Percentiles rank a stretch among this genome's conserved stretches.
These are phyloP conservation scores for Xenoacremonium recifei DNA, from an alignment of 2,329 filamentous ascomycete species.

Conservation along the genomic window DNA sequence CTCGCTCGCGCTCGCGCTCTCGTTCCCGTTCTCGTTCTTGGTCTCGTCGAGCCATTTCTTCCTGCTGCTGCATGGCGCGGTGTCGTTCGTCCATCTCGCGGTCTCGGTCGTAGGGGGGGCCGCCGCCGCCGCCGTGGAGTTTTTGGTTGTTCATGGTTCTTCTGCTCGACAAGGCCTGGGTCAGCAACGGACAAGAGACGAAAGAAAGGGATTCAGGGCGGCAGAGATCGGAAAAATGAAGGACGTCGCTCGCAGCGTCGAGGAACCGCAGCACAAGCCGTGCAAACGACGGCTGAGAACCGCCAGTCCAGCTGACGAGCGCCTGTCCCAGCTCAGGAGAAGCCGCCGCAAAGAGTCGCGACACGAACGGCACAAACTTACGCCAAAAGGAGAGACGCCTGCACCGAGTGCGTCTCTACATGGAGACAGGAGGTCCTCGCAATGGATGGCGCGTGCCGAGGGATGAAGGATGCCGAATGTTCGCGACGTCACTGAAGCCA, in stretches of 20 bases:
- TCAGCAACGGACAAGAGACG: constrained; percentile 16
- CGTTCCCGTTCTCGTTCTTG: constrained; percentile 51
- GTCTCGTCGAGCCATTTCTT: constrained; percentile 44
- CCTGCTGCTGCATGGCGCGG: constrained; percentile 42
- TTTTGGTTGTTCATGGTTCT: constrained; percentile 48
- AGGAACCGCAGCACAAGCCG: neutral
- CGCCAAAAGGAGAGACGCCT: constrained; percentile 34
- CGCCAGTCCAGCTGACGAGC: constrained; percentile 7
- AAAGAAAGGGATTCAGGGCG: neutral
- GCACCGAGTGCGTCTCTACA: constrained; percentile 33
- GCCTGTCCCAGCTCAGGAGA: constrained; percentile 24
- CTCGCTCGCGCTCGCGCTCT: constrained; percentile 62
- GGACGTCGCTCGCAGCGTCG: too few relatives aligned
- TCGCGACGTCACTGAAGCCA: too few relatives aligned
- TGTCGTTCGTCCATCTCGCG: constrained; percentile 49
- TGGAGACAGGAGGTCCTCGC: constrained; percentile 29
- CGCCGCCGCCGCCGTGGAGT: constrained; percentile 39
- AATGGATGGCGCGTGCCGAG: constrained; percentile 7
- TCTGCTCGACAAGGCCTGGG: constrained; percentile 12
- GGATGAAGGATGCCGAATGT: neutral
- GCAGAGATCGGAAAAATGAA: neutral
- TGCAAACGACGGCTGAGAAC: constrained; percentile 2
- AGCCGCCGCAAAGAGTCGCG: constrained; percentile 19
- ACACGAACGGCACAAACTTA: constrained; percentile 26
- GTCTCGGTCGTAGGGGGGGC: constrained; percentile 46